These are phyloP conservation scores for Urochloa ruziziensis DNA, from an alignment of 176 grass and related monocot species.

Conservation along the genomic window DNA sequence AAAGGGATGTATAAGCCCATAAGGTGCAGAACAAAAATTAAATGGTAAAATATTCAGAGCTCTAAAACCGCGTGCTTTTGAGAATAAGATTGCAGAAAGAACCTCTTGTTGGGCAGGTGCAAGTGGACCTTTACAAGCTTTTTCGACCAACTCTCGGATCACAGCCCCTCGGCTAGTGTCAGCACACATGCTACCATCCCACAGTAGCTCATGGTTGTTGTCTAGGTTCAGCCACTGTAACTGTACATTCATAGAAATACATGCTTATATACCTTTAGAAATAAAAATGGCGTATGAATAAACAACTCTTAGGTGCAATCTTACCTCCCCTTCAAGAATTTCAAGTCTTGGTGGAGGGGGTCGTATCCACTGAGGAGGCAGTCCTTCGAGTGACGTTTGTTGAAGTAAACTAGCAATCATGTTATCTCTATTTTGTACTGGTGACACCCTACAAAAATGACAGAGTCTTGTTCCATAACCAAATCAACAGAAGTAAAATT, in stretches of 20 bases:
- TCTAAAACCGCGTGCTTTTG: background rate
- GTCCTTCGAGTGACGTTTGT: slow-evolving; percentile 50
- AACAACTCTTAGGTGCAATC: slow-evolving; percentile 17
- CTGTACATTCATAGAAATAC: slow-evolving; percentile 52
- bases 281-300: background rate
- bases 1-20: background rate
- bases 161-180: slow-evolving; percentile 73
- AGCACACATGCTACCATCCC: slow-evolving; percentile 92
- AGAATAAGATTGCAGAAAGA: slow-evolving; percentile 45
- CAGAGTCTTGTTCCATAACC: slow-evolving; percentile 18
- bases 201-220: slow-evolving; percentile 83
- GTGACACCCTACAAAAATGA: slow-evolving; percentile 51
- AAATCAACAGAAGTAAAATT: slow-evolving; percentile 18
- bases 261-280: slow-evolving; percentile 16
- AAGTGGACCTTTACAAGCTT: slow-evolving; percentile 84
- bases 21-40: background rate
- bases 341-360: slow-evolving; percentile 85
- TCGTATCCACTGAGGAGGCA: slow-evolving; percentile 81
- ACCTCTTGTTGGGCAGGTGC: slow-evolving; percentile 88
- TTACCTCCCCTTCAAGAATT: slow-evolving; percentile 92
- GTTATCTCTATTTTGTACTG: slow-evolving; percentile 62
- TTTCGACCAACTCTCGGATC: slow-evolving; percentile 77
- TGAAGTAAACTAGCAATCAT: slow-evolving; percentile 65
- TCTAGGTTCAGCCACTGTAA: slow-evolving; percentile 87
- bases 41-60: background rate